These are phyloP conservation scores for Oropetium thomaeum DNA, from an alignment of 176 grass and related monocot genomes.

Conservation along the genomic window DNA sequence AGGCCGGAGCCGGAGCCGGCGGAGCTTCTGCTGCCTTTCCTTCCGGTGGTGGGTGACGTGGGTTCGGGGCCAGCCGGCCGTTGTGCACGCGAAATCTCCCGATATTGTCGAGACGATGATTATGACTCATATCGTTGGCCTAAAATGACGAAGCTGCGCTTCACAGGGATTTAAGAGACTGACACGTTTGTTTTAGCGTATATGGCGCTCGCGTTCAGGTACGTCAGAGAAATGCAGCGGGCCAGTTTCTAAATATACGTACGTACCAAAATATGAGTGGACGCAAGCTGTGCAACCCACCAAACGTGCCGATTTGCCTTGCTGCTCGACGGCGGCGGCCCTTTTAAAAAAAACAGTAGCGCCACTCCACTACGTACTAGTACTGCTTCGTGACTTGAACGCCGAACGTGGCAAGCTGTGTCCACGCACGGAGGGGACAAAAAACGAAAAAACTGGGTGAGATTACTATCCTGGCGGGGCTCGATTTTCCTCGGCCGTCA, in stretches of 20 bases:
- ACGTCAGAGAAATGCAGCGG: neutral
- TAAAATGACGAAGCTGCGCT: neutral
- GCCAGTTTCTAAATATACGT: neutral
- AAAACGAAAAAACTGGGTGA: neutral
- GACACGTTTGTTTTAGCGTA: neutral
- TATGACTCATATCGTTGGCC: neutral
- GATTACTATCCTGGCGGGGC: neutral
- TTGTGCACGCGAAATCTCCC: neutral
- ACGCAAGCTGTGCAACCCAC: neutral
- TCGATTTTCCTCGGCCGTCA: neutral
- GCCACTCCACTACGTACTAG: no score
- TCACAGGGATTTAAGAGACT: neutral
- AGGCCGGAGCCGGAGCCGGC: neutral
- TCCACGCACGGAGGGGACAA: neutral
- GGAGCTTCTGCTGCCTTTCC: no score
- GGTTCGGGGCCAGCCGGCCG: no score
- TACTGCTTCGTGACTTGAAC: neutral
- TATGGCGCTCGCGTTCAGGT: neutral
- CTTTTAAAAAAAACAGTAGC: no score
- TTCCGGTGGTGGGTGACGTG: neutral
- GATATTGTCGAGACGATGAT: neutral
- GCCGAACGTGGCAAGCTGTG: neutral
- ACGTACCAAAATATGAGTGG: no score
- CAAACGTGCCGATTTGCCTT: neutral
- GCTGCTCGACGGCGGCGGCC: no score